Conservation (phyloP, 2,329 filamentous ascomycete species). For the Scytalidium sp. region DNA sequence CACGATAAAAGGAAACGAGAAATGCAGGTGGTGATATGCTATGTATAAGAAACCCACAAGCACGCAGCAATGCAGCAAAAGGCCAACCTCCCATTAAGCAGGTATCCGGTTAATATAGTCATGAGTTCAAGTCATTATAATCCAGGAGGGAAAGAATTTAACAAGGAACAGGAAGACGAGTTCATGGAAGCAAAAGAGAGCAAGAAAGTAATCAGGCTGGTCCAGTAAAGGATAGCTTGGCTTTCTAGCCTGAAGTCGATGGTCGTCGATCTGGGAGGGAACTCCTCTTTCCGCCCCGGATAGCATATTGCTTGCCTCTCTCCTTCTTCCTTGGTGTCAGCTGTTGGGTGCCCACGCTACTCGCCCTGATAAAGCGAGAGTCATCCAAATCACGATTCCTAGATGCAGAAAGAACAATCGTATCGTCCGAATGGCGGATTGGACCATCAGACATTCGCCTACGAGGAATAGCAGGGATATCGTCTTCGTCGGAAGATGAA, state of each 20-base stretch:
- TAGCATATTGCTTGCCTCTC: neutral
- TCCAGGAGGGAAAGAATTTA: too few species aligned
- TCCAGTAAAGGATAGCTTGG: neutral
- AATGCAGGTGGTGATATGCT: too few species aligned
- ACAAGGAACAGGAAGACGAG: too few species aligned
- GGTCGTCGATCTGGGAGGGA: neutral
- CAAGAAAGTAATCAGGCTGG: neutral
- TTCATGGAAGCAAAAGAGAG: neutral
- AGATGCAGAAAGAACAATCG: neutral
- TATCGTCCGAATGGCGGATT: neutral
- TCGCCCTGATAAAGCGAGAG: neutral
- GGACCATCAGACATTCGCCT: neutral
- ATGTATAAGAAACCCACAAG: too few species aligned
- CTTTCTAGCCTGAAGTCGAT: neutral
- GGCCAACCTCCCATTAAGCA: too few species aligned
- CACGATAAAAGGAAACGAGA: too few species aligned
- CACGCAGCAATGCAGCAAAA: too few species aligned
- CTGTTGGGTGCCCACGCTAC: neutral
- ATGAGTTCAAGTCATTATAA: too few species aligned
- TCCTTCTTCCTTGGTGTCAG: neutral
- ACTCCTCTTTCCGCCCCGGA: neutral
- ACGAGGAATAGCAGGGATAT: neutral
- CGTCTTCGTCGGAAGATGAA: neutral
- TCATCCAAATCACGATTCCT: neutral
- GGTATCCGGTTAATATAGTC: too few species aligned